Conservation (phyloP, 148 eudicot species). For the Fagopyrum tataricum region DNA sequence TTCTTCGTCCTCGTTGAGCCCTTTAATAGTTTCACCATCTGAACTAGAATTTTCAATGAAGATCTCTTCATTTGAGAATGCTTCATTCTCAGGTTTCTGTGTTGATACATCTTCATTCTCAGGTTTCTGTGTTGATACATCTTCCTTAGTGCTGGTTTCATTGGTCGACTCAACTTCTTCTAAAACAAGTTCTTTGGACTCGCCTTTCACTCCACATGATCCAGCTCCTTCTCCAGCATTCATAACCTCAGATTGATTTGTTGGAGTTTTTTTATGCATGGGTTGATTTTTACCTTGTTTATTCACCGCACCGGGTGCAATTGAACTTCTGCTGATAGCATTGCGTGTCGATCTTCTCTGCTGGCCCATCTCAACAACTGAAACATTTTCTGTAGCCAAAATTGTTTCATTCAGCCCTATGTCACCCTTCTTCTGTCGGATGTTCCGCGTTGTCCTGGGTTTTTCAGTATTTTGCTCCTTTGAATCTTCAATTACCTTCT, state of each 20-base stretch:
- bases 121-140: not conserved
- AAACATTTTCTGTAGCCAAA: not conserved
- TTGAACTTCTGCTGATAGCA: not conserved
- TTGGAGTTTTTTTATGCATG: not conserved
- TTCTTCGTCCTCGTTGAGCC: not conserved
- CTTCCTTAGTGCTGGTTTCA: not conserved
- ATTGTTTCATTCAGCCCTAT: conserved; percentile 7
- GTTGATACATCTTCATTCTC: not conserved
- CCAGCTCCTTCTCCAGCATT: not conserved
- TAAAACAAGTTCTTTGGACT: not conserved
- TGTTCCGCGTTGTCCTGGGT: not conserved
- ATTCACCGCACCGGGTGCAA: not conserved
- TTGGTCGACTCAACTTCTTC: not conserved
- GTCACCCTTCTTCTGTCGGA: not conserved
- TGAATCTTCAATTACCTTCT: not conserved
- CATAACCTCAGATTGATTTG: not conserved
- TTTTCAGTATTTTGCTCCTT: not conserved
- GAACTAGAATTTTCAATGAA: not conserved
- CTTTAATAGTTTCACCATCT: not conserved
- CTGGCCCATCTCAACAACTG: not conserved
- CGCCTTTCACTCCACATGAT: not conserved
- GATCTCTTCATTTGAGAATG: not conserved
- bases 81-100: not conserved
- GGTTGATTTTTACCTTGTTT: not conserved
- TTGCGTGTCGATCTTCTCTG: conserved; percentile 9